Base-by-base conservation (phyloP, 1,284 basidiomycete species). In the Melanopsichium pennsylvanicum region DNA sequence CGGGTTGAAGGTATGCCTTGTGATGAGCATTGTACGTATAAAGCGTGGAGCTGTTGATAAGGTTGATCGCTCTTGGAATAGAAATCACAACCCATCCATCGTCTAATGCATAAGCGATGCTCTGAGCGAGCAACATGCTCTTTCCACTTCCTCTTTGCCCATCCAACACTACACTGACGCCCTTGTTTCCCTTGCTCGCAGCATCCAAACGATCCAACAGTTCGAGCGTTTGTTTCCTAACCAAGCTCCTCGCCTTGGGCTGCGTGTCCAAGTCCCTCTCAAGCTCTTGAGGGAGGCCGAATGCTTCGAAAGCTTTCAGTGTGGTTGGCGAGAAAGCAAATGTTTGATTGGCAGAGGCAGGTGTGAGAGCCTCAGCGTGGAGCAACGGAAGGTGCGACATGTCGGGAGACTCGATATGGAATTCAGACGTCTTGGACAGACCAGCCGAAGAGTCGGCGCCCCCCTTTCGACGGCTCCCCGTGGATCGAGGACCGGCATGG, bases 41-140 rank as follows among this genome's bases (percentile, higher is more conserved):
- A 2, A 86, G 81, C 0, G 89, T 88, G 1, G 89, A 88, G 1
- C 90, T 92, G 82, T 93, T 88, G 67, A 93, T 88, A 50, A 91
- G 85, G 55, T 86, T 86, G 61, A 88, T 86, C 2, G 87, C 89
- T 87, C 88, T 84, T 3, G 93, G 92, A n/a, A 93, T 86, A 81
- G 95, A 97, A 37, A 96, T 82, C 22, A 94, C 91, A 32, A 95
- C 85, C 90, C 91, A 96, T 13, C 86, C 86, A 23, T 87, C 86
- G 12, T 86, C 84, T 19, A 87, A 76, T 13, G 88, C 89, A 64
- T 93, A 89, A 26, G 90, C 85, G 0, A 91, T 87, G 0, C 88
- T 85, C 80, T 97, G 94, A 2, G 95, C 82, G 19, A 97, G 83
- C 18, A 92, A 82, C 62, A 87, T 88, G 52, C 89, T 91, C 83